A percentile compares a stretch with the other conserved stretches of the same genome.
These are phyloP conservation scores for Amylostereum areolatum DNA, from an alignment of 1,284 basidiomycete genomes.

Conservation along the genomic window DNA sequence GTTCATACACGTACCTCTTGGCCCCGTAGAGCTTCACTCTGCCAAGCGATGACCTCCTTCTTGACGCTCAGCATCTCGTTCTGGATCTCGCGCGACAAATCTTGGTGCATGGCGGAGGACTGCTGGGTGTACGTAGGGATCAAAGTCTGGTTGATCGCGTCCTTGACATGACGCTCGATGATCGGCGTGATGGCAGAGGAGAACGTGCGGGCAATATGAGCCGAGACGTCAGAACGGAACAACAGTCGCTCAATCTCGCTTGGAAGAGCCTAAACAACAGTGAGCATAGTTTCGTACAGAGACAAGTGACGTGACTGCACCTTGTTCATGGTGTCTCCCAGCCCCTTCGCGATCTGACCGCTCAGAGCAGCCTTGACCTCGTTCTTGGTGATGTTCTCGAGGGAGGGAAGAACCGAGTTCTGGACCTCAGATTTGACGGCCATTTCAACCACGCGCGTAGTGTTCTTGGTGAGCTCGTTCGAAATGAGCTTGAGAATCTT, in stretches of 20 bases:
- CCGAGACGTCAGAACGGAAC: slow-evolving; percentile 67
- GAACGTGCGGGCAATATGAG: slow-evolving; percentile 67
- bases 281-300: slow-evolving; percentile 3
- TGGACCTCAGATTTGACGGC: slow-evolving; percentile 79
- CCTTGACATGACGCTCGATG: slow-evolving; percentile 76
- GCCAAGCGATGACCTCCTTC: slow-evolving; percentile 71
- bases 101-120: slow-evolving; percentile 67
- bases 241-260: slow-evolving; percentile 72
- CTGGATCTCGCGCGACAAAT: slow-evolving; percentile 66
- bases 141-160: slow-evolving; percentile 65
- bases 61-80: slow-evolving; percentile 69
- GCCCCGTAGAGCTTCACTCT: slow-evolving; percentile 64
- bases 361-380: slow-evolving; percentile 73
- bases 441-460: slow-evolving; percentile 77
- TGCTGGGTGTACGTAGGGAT: slow-evolving; percentile 69
- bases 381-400: slow-evolving; percentile 71
- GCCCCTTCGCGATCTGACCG: slow-evolving; percentile 65
- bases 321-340: slow-evolving; percentile 67
- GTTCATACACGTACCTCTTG: slow-evolving; percentile 69
- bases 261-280: slow-evolving; percentile 53
- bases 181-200: slow-evolving; percentile 61
- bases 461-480: slow-evolving; percentile 77
- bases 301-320: slow-evolving; percentile 34
- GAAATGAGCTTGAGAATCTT: slow-evolving; percentile 82
- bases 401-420: slow-evolving; percentile 70